phyloP scores from a whole-genome alignment of 2,329 filamentous ascomycete species.

The Colletotrichum endophyticum region DNA sequence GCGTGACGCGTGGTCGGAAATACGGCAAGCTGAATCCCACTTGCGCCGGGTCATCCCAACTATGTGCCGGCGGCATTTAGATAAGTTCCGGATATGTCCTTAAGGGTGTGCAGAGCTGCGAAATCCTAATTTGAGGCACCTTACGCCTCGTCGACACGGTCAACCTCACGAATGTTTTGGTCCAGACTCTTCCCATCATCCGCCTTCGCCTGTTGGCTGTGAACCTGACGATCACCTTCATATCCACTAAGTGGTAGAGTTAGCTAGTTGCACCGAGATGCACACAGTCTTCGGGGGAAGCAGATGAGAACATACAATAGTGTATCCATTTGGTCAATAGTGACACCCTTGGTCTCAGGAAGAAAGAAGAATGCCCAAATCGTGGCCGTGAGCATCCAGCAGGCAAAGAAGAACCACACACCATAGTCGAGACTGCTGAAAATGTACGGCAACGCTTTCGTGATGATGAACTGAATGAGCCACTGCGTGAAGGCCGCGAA shows the following conservation, averaged over 20 bases:
- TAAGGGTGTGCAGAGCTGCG: not conserved
- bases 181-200: constrained; percentile 11
- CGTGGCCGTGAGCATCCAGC: constrained; percentile 51
- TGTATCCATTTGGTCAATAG: constrained; percentile 56
- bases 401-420: constrained; percentile 63
- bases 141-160: not conserved
- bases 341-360: constrained; percentile 60
- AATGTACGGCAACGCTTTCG: constrained; percentile 49
- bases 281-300: accelerated
- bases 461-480: constrained; percentile 47
- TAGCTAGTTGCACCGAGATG: not conserved
- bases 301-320: constrained; percentile 6
- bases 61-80: not conserved
- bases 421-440: constrained; percentile 50
- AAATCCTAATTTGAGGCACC: not conserved
- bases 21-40: not conserved
- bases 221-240: constrained; percentile 4
- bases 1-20: not conserved
- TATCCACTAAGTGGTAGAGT: not conserved
- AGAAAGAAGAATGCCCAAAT: constrained; percentile 57
- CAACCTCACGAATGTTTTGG: not conserved
- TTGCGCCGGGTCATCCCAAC: not conserved
- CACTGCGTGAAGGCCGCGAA: constrained; percentile 45
- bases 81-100: not conserved
- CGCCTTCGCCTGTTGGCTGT: not conserved